Percentiles rank a stretch among this genome's conserved stretches.
These are phyloP conservation scores for Endocalyx cinctus DNA, from an alignment of 2,329 filamentous ascomycete species.

Conservation along the genomic window DNA sequence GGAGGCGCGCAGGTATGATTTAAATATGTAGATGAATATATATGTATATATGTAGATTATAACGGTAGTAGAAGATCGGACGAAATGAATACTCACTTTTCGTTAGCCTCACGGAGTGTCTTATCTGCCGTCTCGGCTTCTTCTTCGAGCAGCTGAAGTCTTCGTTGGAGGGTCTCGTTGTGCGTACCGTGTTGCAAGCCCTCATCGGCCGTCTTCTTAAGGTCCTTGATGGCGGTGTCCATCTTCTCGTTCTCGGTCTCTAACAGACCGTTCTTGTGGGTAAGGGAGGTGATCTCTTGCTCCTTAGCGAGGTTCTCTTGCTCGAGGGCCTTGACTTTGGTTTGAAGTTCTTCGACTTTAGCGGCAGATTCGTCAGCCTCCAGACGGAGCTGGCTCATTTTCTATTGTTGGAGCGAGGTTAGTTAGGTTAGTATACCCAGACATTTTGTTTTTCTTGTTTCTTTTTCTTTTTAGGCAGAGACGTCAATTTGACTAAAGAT, in stretches of 20 bases:
- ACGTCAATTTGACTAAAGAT: no score
- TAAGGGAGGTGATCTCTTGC: slow-evolving; percentile 94
- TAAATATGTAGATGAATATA: no score
- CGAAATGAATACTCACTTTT: slow-evolving; percentile 68
- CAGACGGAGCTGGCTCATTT: slow-evolving; percentile 91
- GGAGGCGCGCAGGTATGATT: no score
- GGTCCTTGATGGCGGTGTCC: slow-evolving; percentile 75
- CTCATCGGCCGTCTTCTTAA: slow-evolving; percentile 82
- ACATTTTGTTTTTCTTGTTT: no score
- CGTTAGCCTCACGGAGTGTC: slow-evolving; percentile 93
- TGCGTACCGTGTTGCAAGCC: slow-evolving; percentile 78
- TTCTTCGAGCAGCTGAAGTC: slow-evolving; percentile 93
- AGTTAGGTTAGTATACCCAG: no score
- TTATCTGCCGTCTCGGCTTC: slow-evolving; percentile 96
- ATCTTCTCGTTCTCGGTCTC: slow-evolving; percentile 91
- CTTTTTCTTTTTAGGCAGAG: no score
- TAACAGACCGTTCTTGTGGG: slow-evolving; percentile 90
- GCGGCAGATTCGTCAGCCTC: slow-evolving; percentile 81
- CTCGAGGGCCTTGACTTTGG: slow-evolving; percentile 84
- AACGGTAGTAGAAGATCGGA: no score
- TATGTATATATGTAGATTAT: no score
- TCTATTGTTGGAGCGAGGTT: no score
- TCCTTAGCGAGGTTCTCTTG: slow-evolving; percentile 95
- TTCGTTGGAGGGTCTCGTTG: slow-evolving; percentile 86
- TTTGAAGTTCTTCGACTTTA: slow-evolving; percentile 83